Base-by-base conservation (phyloP, 352 stramenopile species). In the Phytophthora crassamura region DNA sequence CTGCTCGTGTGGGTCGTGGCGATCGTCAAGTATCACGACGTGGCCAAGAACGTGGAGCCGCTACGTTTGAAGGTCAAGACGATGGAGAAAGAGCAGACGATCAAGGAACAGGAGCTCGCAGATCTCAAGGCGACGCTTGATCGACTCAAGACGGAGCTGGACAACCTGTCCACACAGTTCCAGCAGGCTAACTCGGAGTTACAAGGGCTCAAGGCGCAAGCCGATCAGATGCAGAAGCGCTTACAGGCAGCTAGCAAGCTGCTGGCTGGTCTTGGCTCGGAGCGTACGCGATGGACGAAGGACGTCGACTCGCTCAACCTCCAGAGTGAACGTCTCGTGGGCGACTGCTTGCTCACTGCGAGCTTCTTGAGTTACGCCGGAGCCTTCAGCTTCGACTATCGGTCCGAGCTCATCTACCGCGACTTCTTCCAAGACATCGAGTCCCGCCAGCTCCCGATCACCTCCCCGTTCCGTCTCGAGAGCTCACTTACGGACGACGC, bases 1-100 rank as follows among this genome's bases (percentile, higher is more conserved):
- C 55, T 98, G 22, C 80, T 98, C 5, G 89, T 94, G 32, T 99
- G 96, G 96, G 93, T 99, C 11, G 81, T 96, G 11, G 96, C 95
- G 16, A 98, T 99, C 56, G 86, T 96, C 42, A 98, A 98, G 59
- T 99, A 99, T 72, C 95, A 98, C 58, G 93, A 98, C 33, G 91
- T 99, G 9, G 95, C 96, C 8, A 94, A 94, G 48, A 98, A 98
- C 49, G 96, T 99, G 3, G 93, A 98, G 33, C 96, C 96, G 0
- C 63, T 98, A 36, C 80, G 85, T 40, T 72, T 88, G 15, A 97
- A 98, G 56, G 95, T 99, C 3, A 97, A 96, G 54, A 89, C 92
- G 0, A 93, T 97, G 82, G 89, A 97, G 56, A 98, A 98, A 57
- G 90, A 98, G 57, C 93, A 98, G 57, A 81, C 80, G 0, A 64